Conservation (phyloP, 805 yeast genomes). For the Myxozyma mucilagina region DNA sequence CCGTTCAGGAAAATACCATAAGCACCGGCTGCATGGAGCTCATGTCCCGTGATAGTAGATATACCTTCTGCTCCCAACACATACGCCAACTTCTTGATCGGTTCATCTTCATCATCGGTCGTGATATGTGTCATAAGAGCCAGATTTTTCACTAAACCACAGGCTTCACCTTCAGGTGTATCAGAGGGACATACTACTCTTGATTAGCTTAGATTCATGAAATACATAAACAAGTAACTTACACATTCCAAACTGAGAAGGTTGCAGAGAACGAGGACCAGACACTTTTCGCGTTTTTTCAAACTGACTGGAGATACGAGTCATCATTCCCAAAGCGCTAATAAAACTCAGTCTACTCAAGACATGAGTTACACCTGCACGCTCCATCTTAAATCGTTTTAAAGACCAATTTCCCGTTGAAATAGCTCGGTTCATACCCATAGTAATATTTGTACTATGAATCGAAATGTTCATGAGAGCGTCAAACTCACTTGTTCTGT, state of each 20-base stretch:
- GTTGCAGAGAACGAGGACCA: slow-evolving; percentile 98
- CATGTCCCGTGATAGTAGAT: slow-evolving; percentile 74
- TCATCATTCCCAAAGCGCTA: slow-evolving; percentile 98
- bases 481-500: slow-evolving; percentile 92
- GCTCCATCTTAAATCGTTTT: slow-evolving; percentile 98
- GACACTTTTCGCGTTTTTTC: slow-evolving; percentile 97
- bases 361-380: slow-evolving; percentile 99
- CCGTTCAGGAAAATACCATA: slow-evolving; percentile 90
- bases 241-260: slow-evolving; percentile 96
- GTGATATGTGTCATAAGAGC: slow-evolving; percentile 99
- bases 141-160: slow-evolving; percentile 95
- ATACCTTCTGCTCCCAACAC: slow-evolving; percentile 89
- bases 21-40: slow-evolving; percentile 72
- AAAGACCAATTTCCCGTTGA: slow-evolving; percentile 99
- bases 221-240: neutral
- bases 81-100: slow-evolving; percentile 73
- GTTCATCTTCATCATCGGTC: slow-evolving; percentile 95
- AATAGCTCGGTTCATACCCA: slow-evolving; percentile 92
- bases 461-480: slow-evolving; percentile 86
- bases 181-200: slow-evolving; percentile 85
- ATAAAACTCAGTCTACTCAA: slow-evolving; percentile 87
- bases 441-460: slow-evolving; percentile 89
- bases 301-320: slow-evolving; percentile 97
- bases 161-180: slow-evolving; percentile 99
- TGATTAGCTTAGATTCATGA: neutral